Conservation (phyloP, 2,329 filamentous ascomycete species). For the Fusarium sulawesiense region DNA sequence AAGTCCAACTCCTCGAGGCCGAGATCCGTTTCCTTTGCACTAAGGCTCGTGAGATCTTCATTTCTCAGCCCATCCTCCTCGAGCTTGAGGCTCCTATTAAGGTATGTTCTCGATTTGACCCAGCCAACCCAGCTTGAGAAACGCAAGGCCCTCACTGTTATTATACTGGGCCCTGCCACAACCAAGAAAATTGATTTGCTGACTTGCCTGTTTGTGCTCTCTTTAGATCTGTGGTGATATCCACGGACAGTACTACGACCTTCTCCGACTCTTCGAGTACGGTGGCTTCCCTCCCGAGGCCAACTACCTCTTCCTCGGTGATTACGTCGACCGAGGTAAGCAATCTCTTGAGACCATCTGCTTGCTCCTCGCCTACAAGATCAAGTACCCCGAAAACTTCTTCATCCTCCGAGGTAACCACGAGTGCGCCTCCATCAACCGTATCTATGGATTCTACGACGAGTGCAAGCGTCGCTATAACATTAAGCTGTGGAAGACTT, state of each 20-base stretch:
- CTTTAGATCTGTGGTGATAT: slow-evolving; percentile 97
- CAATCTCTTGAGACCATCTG: slow-evolving; percentile 99
- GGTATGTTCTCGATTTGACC: slow-evolving; percentile 65
- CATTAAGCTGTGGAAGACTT: slow-evolving; percentile 99
- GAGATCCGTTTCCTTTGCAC: slow-evolving; percentile 98
- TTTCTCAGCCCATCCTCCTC: slow-evolving; percentile 96
- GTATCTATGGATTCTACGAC: slow-evolving; percentile 99
- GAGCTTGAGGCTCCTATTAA: slow-evolving; percentile 99
- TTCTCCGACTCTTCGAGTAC: slow-evolving; percentile 97
- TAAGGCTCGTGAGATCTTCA: slow-evolving; percentile 99
- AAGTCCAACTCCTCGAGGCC: slow-evolving; percentile 94
- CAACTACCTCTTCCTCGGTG: slow-evolving; percentile 99
- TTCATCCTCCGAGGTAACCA: slow-evolving; percentile 99
- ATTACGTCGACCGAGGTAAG: slow-evolving; percentile 99
- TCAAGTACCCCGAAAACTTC: slow-evolving; percentile 99
- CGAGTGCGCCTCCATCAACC: slow-evolving; percentile 98
- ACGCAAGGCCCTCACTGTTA: not conserved
- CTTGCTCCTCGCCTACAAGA: slow-evolving; percentile 96
- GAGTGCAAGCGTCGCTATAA: slow-evolving; percentile 99
- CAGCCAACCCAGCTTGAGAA: slow-evolving; percentile 5
- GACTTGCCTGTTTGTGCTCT: slow-evolving; percentile 29
- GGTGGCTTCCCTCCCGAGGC: slow-evolving; percentile 98
- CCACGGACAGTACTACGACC: slow-evolving; percentile 98
- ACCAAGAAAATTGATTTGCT: slow-evolving; percentile 18
- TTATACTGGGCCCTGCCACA: slow-evolving; percentile 1